Conservation (phyloP, 768 basidiomycete genomes). For the Tylopilus subfusipes region DNA sequence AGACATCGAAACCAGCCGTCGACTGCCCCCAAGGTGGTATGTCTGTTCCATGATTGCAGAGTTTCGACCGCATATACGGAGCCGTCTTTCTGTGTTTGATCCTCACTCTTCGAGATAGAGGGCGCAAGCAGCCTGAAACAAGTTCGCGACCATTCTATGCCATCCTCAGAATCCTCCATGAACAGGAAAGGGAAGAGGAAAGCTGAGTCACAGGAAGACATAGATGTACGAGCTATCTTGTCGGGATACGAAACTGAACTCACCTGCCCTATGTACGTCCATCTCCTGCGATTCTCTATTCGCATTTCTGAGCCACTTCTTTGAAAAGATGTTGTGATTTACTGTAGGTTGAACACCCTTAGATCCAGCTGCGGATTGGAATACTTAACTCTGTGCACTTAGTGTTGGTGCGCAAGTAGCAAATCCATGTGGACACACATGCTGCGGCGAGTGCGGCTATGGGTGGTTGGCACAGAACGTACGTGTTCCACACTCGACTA, state of each 20-base stretch:
- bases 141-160: slow-evolving; percentile 3
- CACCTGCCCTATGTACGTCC: slow-evolving; percentile 67
- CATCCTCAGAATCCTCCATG: slow-evolving; percentile 1
- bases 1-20: not conserved
- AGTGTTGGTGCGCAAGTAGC: slow-evolving; percentile 61
- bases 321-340: slow-evolving; percentile 66
- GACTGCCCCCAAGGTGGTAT: slow-evolving; percentile 14
- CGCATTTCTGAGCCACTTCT: not conserved
- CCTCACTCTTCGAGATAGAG: slow-evolving; percentile 13
- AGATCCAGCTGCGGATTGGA: not conserved
- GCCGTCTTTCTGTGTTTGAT: not conserved
- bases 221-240: slow-evolving; percentile 33
- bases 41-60: slow-evolving; percentile 3
- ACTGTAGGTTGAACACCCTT: slow-evolving; percentile 44
- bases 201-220: slow-evolving; percentile 22
- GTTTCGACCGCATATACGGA: not conserved
- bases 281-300: not conserved
- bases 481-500: slow-evolving; percentile 12
- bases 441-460: slow-evolving; percentile 65
- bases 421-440: slow-evolving; percentile 73
- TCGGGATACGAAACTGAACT: slow-evolving; percentile 60
- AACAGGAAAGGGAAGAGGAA: slow-evolving; percentile 47
- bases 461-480: slow-evolving; percentile 58
- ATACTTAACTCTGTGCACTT: slow-evolving; percentile 1
- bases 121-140: not conserved